Conservation (phyloP, 2,329 filamentous ascomycete genomes). For the Botrytis galanthina region DNA sequence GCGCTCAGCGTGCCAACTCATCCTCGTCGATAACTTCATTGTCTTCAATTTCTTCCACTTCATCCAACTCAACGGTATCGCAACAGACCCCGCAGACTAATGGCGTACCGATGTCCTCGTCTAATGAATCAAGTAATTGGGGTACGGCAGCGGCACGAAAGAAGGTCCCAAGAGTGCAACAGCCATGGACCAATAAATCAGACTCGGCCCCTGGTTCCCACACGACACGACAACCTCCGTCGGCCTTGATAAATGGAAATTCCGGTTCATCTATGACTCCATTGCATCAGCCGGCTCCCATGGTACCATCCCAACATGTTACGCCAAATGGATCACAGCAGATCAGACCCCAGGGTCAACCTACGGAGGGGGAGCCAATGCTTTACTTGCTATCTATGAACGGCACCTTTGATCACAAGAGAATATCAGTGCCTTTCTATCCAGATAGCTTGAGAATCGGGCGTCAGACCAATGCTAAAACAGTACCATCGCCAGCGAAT, state of each 20-base stretch:
- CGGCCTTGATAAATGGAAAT: slow-evolving; percentile 57
- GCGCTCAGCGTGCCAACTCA: slow-evolving; percentile 81
- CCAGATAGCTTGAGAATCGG: slow-evolving; percentile 96
- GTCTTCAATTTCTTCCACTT: slow-evolving; percentile 56
- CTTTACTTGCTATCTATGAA: slow-evolving; percentile 88
- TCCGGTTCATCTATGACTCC: slow-evolving; percentile 62
- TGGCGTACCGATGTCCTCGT: slow-evolving; percentile 45
- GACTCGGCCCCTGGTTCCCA: slow-evolving; percentile 60
- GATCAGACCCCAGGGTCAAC: slow-evolving; percentile 42
- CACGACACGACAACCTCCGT: slow-evolving; percentile 60
- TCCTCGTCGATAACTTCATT: slow-evolving; percentile 79
- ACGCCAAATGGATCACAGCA: slow-evolving; percentile 55
- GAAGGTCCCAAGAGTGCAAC: slow-evolving; percentile 48
- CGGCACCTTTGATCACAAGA: slow-evolving; percentile 95
- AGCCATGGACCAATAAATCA: slow-evolving; percentile 65
- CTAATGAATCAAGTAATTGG: slow-evolving; percentile 33
- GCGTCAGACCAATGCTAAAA: slow-evolving; percentile 95
- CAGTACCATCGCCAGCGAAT: slow-evolving; percentile 83
- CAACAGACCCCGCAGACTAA: slow-evolving; percentile 60
- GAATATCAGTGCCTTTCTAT: slow-evolving; percentile 86
- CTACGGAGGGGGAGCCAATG: slow-evolving; percentile 65
- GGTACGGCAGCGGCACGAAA: slow-evolving; percentile 47
- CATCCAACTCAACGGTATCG: slow-evolving; percentile 62
- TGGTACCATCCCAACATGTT: slow-evolving; percentile 68
- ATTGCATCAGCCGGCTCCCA: slow-evolving; percentile 55